Conservation (phyloP, 2,329 filamentous ascomycete genomes). For the Ceratocystis papillata region DNA sequence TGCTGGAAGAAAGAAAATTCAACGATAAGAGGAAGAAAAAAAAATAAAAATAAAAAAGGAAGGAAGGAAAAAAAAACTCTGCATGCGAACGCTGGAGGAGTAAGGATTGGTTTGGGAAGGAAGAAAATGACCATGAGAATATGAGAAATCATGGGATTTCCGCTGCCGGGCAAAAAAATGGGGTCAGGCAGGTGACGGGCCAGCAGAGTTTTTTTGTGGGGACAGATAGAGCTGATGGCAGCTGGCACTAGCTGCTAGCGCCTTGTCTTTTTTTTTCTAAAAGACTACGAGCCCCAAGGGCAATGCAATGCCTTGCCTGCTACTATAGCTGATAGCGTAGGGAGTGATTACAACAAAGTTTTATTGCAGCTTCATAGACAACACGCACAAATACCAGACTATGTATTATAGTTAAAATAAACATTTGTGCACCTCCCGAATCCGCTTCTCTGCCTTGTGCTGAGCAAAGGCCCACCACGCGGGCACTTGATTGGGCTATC, state of each 20-base stretch:
- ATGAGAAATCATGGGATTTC: conserved; percentile 7
- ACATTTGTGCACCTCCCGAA: too few relatives aligned
- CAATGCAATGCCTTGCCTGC: too few relatives aligned
- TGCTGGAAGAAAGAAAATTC: not conserved
- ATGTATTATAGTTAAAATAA: too few relatives aligned
- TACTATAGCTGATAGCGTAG: too few relatives aligned
- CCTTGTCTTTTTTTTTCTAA: not conserved
- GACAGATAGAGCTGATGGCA: not conserved
- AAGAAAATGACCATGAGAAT: not conserved
- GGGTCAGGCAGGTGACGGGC: not conserved
- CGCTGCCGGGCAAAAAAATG: conserved; percentile 6
- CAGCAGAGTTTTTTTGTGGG: not conserved
- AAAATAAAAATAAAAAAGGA: not conserved
- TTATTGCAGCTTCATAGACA: too few relatives aligned
- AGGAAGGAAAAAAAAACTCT: conserved; percentile 5
- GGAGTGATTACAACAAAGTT: too few relatives aligned
- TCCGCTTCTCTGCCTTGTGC: too few relatives aligned
- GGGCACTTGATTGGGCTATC: not conserved
- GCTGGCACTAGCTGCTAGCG: not conserved
- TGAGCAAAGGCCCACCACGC: too few relatives aligned
- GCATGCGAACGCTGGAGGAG: not conserved
- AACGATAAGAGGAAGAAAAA: not conserved
- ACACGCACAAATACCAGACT: too few relatives aligned
- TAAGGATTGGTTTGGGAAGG: not conserved
- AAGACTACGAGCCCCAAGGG: too few relatives aligned